A percentile compares a stretch with the other conserved stretches of the same genome.
phyloP scores from a whole-genome alignment of 345 rosid genomes.

The Erodium maritimum region DNA sequence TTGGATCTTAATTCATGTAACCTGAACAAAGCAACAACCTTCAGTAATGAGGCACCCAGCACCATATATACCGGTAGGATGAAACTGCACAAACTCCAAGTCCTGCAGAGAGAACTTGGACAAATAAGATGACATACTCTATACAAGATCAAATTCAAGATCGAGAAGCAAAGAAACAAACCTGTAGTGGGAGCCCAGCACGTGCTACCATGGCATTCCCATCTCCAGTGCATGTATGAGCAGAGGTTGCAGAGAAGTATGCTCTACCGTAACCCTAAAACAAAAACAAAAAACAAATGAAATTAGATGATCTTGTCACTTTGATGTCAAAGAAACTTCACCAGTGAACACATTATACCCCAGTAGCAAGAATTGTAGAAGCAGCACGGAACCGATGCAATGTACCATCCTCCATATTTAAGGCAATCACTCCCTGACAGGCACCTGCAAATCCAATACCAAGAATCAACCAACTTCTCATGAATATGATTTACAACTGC shows the following conservation, averaged over 20 bases:
- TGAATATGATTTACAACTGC: no score
- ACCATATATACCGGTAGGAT: conserved; percentile 96
- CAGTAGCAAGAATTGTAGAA: conserved; percentile 88
- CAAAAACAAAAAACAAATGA: conserved; percentile 5
- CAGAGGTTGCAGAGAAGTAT: conserved; percentile 97
- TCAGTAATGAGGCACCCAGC: conserved; percentile 95
- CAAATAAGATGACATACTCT: conserved; percentile 2
- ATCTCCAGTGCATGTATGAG: conserved; percentile 98
- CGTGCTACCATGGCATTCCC: conserved; percentile 98
- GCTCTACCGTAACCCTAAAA: conserved; percentile 91
- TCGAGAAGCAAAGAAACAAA: conserved; percentile 17
- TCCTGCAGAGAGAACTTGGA: conserved; percentile 38
- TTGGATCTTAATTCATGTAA: no score
- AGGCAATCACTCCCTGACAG: conserved; percentile 92
- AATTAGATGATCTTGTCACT: conserved; percentile 3
- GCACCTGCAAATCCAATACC: conserved; percentile 39
- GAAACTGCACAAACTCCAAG: conserved; percentile 96
- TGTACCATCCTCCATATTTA: conserved; percentile 96
- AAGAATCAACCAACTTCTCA: no score
- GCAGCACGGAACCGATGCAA: conserved; percentile 69
- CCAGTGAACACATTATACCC: conserved; percentile 34
- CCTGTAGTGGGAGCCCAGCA: conserved; percentile 89
- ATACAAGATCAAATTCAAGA: conserved; percentile 1
- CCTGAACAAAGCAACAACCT: conserved; percentile 30
- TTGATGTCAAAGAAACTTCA: not conserved